phyloP scores from a whole-genome alignment of 352 stramenopile species.

The Phytophthora meadii region DNA sequence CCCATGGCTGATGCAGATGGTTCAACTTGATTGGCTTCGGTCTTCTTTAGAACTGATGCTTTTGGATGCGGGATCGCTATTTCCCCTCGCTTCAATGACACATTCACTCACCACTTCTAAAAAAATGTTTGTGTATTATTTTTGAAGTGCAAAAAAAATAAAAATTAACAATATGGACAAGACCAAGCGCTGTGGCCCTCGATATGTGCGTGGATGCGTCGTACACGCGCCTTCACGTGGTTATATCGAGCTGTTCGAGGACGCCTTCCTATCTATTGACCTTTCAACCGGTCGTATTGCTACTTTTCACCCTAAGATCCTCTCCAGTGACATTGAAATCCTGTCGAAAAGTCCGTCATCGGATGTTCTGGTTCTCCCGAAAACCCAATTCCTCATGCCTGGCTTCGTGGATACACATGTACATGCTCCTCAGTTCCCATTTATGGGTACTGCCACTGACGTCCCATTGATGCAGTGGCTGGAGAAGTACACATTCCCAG shows the following conservation, averaged over 20 bases:
- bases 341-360: conserved; percentile 6
- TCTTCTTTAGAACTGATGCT: not conserved
- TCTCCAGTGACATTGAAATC: conserved; percentile 29
- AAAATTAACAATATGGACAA: not conserved
- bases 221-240: conserved; percentile 53
- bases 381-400: conserved; percentile 80
- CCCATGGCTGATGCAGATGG: conserved; percentile 46
- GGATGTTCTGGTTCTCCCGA: conserved; percentile 24
- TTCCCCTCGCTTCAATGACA: too few species aligned
- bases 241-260: conserved; percentile 42
- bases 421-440: conserved; percentile 92
- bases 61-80: too few species aligned
- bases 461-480: conserved; percentile 93
- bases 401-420: conserved; percentile 93
- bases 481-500: conserved; percentile 91
- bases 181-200: not conserved
- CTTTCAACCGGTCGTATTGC: conserved; percentile 42
- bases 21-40: not conserved
- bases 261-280: conserved; percentile 57
- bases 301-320: conserved; percentile 46
- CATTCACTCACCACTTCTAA: too few species aligned
- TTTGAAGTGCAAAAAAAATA: too few species aligned
- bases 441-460: conserved; percentile 90
- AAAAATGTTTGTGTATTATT: too few species aligned
- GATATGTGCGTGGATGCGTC: conserved; percentile 52